These are phyloP conservation scores for Monilinia laxa DNA, from an alignment of 2,329 filamentous ascomycete species.

Conservation along the genomic window DNA sequence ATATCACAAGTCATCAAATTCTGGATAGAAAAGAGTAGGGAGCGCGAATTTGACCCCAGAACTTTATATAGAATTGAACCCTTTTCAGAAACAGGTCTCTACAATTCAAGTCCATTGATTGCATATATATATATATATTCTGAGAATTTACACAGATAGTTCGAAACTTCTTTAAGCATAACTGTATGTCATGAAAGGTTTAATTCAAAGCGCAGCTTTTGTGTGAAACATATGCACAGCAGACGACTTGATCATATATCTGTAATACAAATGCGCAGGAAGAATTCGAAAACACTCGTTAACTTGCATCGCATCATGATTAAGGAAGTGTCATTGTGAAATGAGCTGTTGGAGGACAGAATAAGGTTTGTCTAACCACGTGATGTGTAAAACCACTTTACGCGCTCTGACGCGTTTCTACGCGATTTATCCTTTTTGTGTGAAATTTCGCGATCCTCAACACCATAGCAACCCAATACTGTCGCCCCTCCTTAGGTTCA, in stretches of 20 bases:
- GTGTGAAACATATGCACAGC: neutral
- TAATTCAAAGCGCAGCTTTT: neutral
- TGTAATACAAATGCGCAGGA: no score
- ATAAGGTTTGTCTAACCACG: neutral
- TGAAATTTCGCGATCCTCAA: slow-evolving; percentile 21
- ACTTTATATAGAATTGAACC: neutral
- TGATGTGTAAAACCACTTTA: slow-evolving; percentile 9
- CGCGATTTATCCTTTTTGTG: slow-evolving; percentile 18
- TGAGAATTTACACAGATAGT: neutral
- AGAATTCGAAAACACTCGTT: neutral
- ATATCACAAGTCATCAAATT: no score
- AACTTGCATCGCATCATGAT: neutral
- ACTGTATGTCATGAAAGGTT: neutral
- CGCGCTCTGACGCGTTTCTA: slow-evolving; percentile 14
- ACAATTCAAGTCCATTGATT: neutral
- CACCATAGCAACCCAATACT: slow-evolving; percentile 14
- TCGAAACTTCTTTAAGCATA: neutral
- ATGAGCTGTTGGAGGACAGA: no score
- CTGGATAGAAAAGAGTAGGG: no score
- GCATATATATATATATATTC: neutral
- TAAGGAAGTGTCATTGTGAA: neutral
- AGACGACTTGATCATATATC: no score
- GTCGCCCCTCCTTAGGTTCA: neutral
- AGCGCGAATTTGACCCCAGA: no score
- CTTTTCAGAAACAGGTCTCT: neutral